A percentile compares a stretch with the other conserved stretches of the same genome.
These are phyloP conservation scores for Ophiostoma pallidulum DNA, from an alignment of 2,329 filamentous ascomycete species.

Conservation along the genomic window DNA sequence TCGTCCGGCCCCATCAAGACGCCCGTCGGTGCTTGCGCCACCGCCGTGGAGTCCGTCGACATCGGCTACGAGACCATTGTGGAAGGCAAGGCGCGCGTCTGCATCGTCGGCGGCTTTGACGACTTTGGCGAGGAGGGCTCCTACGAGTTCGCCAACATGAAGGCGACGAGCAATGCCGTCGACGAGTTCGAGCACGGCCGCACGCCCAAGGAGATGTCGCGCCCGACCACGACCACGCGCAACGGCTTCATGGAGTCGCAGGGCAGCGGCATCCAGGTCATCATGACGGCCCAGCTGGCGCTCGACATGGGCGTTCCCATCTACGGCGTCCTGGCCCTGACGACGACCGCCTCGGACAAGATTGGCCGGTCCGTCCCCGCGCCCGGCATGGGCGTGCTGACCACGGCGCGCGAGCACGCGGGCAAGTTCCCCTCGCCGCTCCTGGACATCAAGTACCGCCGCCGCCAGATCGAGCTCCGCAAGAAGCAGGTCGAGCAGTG, in stretches of 20 bases:
- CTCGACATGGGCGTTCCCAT: constrained; percentile 98
- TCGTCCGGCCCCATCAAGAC: constrained; percentile 98
- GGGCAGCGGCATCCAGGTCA: constrained; percentile 94
- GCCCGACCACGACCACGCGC: constrained; percentile 90
- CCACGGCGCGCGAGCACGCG: constrained; percentile 81
- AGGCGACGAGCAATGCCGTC: constrained; percentile 94
- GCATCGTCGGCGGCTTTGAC: constrained; percentile 97
- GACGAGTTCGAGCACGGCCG: constrained; percentile 94
- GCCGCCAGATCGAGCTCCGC: constrained; percentile 86
- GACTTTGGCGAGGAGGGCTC: constrained; percentile 99
- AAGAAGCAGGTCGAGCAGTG: constrained; percentile 92
- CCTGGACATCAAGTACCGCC: constrained; percentile 94
- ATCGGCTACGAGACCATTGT: constrained; percentile 98
- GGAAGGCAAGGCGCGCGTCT: constrained; percentile 94
- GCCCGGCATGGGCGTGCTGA: constrained; percentile 92
- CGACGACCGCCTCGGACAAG: constrained; percentile 96
- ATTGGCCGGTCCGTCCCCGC: constrained; percentile 96
- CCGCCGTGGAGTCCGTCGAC: constrained; percentile 92
- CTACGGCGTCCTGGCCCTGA: constrained; percentile 86
- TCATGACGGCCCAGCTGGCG: constrained; percentile 94
- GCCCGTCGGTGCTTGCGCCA: constrained; percentile 93
- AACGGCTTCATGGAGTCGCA: constrained; percentile 99
- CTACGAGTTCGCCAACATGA: constrained; percentile 99
- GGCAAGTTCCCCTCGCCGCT: constrained; percentile 92
- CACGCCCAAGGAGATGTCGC: constrained; percentile 94